These are phyloP conservation scores for Aspergillus alliaceus DNA, from an alignment of 2,329 filamentous ascomycete species.

Conservation along the genomic window DNA sequence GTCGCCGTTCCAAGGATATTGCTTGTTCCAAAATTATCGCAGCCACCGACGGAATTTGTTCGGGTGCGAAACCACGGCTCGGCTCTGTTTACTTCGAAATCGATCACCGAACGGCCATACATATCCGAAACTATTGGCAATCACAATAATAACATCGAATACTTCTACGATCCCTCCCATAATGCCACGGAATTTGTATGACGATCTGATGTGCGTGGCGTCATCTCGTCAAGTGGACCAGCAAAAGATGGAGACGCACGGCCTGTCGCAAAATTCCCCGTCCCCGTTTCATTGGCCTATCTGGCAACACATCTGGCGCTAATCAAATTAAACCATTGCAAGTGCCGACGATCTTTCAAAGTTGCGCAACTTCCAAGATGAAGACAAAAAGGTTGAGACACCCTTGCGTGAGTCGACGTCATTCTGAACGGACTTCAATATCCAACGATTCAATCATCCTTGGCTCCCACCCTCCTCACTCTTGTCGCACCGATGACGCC, in stretches of 20 bases:
- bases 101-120: neutral
- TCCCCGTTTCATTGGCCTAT: slow-evolving; percentile 6
- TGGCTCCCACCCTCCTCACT: slow-evolving; percentile 10
- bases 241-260: slow-evolving; percentile 3
- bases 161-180: neutral
- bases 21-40: neutral
- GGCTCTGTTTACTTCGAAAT: neutral
- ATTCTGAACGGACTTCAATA: neutral
- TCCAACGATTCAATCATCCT: slow-evolving; percentile 3
- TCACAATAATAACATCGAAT: neutral
- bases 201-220: slow-evolving; percentile 19
- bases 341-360: slow-evolving; percentile 3
- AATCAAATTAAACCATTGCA: slow-evolving; percentile 6
- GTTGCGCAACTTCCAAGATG: neutral
- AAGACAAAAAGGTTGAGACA: neutral
- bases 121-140: neutral
- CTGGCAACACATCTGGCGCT: slow-evolving; percentile 4
- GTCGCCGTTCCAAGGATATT: neutral
- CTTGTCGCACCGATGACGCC: slow-evolving; percentile 6
- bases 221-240: slow-evolving; percentile 17
- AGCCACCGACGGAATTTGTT: neutral
- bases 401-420: slow-evolving; percentile 6
- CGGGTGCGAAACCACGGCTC: neutral
- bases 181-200: neutral
- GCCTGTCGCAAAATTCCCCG: slow-evolving; percentile 7